Conservation (phyloP, 225 moss, liverwort and hornwort species). For the Rhytidiadelphus loreus region DNA sequence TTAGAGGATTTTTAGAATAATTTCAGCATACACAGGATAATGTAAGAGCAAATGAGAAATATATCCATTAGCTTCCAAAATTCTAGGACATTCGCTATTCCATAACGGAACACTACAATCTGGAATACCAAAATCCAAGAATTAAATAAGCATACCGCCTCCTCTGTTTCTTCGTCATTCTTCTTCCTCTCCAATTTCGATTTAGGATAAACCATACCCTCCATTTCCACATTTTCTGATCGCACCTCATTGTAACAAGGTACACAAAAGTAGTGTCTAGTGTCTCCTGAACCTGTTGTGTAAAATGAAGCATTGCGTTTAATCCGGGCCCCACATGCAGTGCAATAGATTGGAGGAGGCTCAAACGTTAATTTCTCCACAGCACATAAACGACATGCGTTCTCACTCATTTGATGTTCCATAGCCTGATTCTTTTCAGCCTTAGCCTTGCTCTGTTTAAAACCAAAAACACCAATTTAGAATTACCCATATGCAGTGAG, state of each 20-base stretch:
- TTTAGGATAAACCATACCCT: constrained; percentile 72
- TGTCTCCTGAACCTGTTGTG: constrained; percentile 82
- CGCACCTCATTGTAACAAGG: constrained; percentile 96
- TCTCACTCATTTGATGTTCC: constrained; percentile 99
- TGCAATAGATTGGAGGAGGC: constrained; percentile 98
- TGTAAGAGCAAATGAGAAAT: not conserved
- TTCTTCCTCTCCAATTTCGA: constrained; percentile 78
- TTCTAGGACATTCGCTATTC: not conserved
- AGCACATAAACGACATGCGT: constrained; percentile 93
- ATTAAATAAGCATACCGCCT: constrained; percentile 64
- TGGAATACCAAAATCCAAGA: not conserved
- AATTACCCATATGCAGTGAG: not conserved
- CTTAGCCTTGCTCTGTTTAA: constrained; percentile 86
- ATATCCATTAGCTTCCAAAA: not conserved
- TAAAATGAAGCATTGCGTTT: constrained; percentile 85
- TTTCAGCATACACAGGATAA: not conserved
- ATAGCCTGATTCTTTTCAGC: constrained; percentile 99
- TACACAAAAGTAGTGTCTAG: constrained; percentile 90
- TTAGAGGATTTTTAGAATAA: not conserved
- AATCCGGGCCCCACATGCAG: constrained; percentile 88
- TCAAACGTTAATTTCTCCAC: constrained; percentile 98
- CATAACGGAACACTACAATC: not conserved
- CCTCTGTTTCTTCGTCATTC: constrained; percentile 98
- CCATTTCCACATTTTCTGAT: constrained; percentile 92
- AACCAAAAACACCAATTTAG: not conserved